A percentile compares a stretch with the other conserved stretches of the same genome.
Conservation (phyloP, 2,329 filamentous ascomycete genomes). For the Clarireedia homoeocarpa region DNA sequence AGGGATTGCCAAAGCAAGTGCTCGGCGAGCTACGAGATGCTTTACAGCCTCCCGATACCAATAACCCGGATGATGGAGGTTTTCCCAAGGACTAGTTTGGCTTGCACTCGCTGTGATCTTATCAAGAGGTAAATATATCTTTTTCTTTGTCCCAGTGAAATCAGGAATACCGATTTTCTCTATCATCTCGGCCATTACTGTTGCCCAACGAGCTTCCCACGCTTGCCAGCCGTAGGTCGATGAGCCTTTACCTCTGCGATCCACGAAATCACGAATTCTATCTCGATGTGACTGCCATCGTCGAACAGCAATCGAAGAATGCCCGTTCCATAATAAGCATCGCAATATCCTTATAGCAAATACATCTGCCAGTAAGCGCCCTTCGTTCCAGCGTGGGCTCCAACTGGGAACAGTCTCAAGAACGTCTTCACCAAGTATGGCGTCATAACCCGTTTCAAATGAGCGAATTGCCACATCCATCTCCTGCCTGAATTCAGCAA, state of each 20-base stretch:
- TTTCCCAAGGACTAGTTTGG: conserved; percentile 53
- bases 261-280: conserved; percentile 67
- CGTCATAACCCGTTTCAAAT: conserved; percentile 82
- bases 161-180: conserved; percentile 45
- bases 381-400: conserved; percentile 87
- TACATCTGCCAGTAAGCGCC: conserved; percentile 76
- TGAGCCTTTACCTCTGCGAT: conserved; percentile 76
- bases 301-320: conserved; percentile 71
- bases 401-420: conserved; percentile 85
- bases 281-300: conserved; percentile 73
- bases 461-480: conserved; percentile 80
- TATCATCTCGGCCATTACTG: conserved; percentile 53
- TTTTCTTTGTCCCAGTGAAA: conserved; percentile 36
- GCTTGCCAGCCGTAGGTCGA: conserved; percentile 89
- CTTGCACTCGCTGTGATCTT: conserved; percentile 48
- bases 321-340: conserved; percentile 71
- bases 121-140: conserved; percentile 48
- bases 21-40: conserved; percentile 46
- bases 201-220: conserved; percentile 74
- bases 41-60: conserved; percentile 56
- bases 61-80: conserved; percentile 58
- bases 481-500: conserved; percentile 90
- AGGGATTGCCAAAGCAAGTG: conserved; percentile 47
- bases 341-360: conserved; percentile 75
- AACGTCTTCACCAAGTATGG: conserved; percentile 71